A percentile compares a stretch with the other conserved stretches of the same genome.
Evolutionary conservation across 306 rosid species (phyloP).

Genomic region (Argentina anserina): DNA sequence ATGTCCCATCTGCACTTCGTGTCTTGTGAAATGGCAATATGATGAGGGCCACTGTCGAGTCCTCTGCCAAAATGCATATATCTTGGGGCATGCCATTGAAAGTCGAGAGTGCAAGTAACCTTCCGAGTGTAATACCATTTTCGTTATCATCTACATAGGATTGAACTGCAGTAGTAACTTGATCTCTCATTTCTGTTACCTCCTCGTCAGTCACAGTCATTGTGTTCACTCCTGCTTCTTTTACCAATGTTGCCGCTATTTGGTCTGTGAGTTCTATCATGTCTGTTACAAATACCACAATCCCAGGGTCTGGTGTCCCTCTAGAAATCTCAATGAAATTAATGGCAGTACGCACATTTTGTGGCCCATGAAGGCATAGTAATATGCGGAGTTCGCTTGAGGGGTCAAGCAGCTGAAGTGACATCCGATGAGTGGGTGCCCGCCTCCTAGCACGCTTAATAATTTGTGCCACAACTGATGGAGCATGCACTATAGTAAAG

Average conservation of each 20-base stretch:
- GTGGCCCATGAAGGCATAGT: slow-evolving; percentile 68
- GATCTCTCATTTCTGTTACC: slow-evolving; percentile 54
- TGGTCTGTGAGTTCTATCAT: slow-evolving; percentile 71
- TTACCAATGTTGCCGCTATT: slow-evolving; percentile 49
- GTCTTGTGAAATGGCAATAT: slow-evolving; percentile 79
- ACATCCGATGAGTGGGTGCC: slow-evolving; percentile 62
- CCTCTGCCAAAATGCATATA: slow-evolving; percentile 69
- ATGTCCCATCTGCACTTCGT: slow-evolving; percentile 48
- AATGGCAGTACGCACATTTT: slow-evolving; percentile 46
- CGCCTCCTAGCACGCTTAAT: slow-evolving; percentile 71
- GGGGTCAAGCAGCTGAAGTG: slow-evolving; percentile 70
- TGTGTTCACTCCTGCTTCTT: slow-evolving; percentile 38
- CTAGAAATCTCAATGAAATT: slow-evolving; percentile 83
- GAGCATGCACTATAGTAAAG: slow-evolving; percentile 64
- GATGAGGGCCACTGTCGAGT: slow-evolving; percentile 62
- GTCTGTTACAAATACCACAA: slow-evolving; percentile 62
- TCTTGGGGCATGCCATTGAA: slow-evolving; percentile 59
- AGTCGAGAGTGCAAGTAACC: slow-evolving; percentile 58
- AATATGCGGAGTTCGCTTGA: slow-evolving; percentile 54
- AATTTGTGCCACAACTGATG: slow-evolving; percentile 65
- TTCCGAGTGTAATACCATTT: slow-evolving; percentile 47
- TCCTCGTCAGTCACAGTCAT: slow-evolving; percentile 46
- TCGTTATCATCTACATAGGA: slow-evolving; percentile 38
- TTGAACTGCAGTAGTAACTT: slow-evolving; percentile 52
- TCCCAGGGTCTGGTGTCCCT: slow-evolving; percentile 56